Base-by-base conservation (phyloP, 208 protist genomes). In the Wallacemonas rigidus region DNA sequence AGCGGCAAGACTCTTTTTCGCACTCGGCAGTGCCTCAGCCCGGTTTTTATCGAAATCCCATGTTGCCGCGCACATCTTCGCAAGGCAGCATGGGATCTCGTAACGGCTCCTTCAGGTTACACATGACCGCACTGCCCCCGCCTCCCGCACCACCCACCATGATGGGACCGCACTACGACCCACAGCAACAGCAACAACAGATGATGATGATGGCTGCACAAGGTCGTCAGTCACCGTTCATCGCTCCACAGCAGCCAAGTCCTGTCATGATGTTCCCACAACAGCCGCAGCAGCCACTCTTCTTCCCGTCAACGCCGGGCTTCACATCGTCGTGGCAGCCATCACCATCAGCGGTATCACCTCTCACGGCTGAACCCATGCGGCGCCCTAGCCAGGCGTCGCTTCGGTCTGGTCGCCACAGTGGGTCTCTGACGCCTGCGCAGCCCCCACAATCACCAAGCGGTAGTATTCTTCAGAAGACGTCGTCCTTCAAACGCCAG, bases 391-490 rank as follows among this genome's bases (percentile, higher is more conserved):
- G 56, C 36, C 56, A 62, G 36, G 17, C 56, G 36, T 44, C 8
- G 7, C 38, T 62, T 6, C 56, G 56, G 3, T 3, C 36, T 11
- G 56, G 15, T 43, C 56, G 56, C 56, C 4, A 5, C 56, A 43
- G 8, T 9, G 56, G 36, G 15, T 38, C 35, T 9, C 5, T 12
- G 0, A 8, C 56, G 7, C 56, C 56, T 6, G 56, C 56, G 7
- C 36, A 35, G 38, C 51, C 5, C 4, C 14, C 51, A 12, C 14
- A 12, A n/a, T 35, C 51, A 56, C 51, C 51, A n/a, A 56, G 14
- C 8, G 51, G n/a, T n/a, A 56, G 51, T n/a, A 56, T 56, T 56
- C 51, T 56, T n/a, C 56, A 62, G 36, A 62, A 62, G 38, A 36
- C 15, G 6, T 41, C 56, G 7, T 62, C 56, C 8, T 62, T 62